phyloP scores from a whole-genome alignment of 768 basidiomycete species.

The Filobasidium floriforme region DNA sequence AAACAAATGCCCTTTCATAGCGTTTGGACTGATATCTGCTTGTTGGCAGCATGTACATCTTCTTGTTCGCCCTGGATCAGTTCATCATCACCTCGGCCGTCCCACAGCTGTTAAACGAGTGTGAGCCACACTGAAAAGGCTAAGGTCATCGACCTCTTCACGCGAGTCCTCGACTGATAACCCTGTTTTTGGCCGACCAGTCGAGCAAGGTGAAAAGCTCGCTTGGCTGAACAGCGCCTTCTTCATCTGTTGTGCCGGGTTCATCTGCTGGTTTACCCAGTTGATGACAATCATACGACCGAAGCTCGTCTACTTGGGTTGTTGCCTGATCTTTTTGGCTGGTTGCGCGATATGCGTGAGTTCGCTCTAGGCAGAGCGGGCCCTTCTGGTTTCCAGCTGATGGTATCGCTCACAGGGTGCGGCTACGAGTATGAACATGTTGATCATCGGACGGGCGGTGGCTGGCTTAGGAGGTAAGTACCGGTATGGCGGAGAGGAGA shows the following conservation, averaged over 20 bases:
- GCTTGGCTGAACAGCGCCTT: slow-evolving; percentile 15
- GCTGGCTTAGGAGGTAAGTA: slow-evolving; percentile 27
- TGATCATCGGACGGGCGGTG: slow-evolving; percentile 29
- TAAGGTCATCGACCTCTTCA: neutral
- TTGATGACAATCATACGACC: slow-evolving; percentile 29
- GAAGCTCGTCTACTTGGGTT: slow-evolving; percentile 24
- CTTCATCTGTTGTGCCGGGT: slow-evolving; percentile 31
- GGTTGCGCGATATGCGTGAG: slow-evolving; percentile 27
- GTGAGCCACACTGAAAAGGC: slow-evolving; percentile 21
- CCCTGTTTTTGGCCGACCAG: neutral
- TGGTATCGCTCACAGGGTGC: neutral
- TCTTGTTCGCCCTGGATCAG: slow-evolving; percentile 29
- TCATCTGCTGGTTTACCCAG: slow-evolving; percentile 27
- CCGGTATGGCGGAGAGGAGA: neutral
- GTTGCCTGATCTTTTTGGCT: slow-evolving; percentile 24
- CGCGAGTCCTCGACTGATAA: neutral
- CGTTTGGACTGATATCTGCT: neutral
- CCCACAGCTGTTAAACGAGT: slow-evolving; percentile 27
- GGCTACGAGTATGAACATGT: slow-evolving; percentile 19
- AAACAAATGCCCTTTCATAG: too few species aligned
- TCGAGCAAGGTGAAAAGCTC: slow-evolving; percentile 20
- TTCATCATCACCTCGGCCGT: slow-evolving; percentile 32
- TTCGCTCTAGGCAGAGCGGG: neutral
- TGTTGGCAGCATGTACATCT: slow-evolving; percentile 21
- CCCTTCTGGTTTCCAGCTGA: neutral